phyloP scores from a whole-genome alignment of 306 rosid genomes.

The Dryas alaskensis region DNA sequence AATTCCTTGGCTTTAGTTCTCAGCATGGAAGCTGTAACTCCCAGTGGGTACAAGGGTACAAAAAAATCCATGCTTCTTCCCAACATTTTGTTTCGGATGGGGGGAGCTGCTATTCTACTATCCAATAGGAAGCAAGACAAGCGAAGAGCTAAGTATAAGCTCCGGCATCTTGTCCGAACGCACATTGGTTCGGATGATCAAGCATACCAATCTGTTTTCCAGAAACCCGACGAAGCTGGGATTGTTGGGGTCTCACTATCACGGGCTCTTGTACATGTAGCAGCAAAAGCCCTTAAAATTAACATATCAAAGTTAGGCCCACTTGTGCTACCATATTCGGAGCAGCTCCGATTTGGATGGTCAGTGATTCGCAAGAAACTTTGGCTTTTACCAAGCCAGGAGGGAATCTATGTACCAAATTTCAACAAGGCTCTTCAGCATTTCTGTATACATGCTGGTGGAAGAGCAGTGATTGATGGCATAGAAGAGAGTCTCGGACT shows the following conservation, averaged over 20 bases:
- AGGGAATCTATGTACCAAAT: slow-evolving; percentile 43
- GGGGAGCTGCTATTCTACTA: slow-evolving; percentile 63
- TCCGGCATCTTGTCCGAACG: slow-evolving; percentile 59
- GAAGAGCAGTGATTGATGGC: slow-evolving; percentile 59
- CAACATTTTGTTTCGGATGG: slow-evolving; percentile 64
- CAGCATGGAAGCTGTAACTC: slow-evolving; percentile 62
- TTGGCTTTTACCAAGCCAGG: slow-evolving; percentile 14
- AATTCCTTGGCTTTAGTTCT: slow-evolving; percentile 59
- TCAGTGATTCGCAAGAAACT: slow-evolving; percentile 38
- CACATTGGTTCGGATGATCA: slow-evolving; percentile 53
- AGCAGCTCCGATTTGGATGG: slow-evolving; percentile 35
- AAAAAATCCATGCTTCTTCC: slow-evolving; percentile 57
- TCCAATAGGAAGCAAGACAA: slow-evolving; percentile 54
- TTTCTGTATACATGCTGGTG: slow-evolving; percentile 81
- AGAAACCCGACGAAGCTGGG: slow-evolving; percentile 46
- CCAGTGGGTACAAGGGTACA: slow-evolving; percentile 53
- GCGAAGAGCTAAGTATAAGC: slow-evolving; percentile 51
- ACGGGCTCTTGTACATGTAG: slow-evolving; percentile 43
- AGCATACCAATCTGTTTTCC: slow-evolving; percentile 56
- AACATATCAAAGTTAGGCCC: slow-evolving; percentile 50
- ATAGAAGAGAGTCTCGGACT: slow-evolving; percentile 50
- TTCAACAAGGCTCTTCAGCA: slow-evolving; percentile 62
- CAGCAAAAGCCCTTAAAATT: slow-evolving; percentile 53
- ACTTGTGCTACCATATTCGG: slow-evolving; percentile 56
- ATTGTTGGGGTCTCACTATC: slow-evolving; percentile 53